Base-by-base conservation (phyloP, 176 grass and related monocot genomes). In the Aegilops bicornis region DNA sequence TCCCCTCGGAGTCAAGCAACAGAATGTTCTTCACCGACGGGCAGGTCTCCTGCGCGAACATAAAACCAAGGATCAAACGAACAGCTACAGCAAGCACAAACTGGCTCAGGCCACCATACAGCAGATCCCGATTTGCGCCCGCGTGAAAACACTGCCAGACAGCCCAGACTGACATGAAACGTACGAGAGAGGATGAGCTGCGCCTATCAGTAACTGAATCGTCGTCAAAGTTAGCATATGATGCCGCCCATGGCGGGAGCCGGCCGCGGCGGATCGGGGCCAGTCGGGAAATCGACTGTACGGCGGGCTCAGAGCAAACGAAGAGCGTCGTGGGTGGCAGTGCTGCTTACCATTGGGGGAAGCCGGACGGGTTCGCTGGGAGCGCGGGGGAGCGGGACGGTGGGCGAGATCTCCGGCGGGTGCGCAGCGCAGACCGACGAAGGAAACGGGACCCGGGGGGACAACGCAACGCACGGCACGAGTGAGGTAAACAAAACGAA, bases 1-100 rank as follows among this genome's bases (percentile, higher is more conserved):
- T 97, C 50, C 95, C 92, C 89, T 97, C 95, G 4, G 95, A 94
- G 87, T 97, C 95, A 31, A 97, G 92, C 73, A 97, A 60, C 59
- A 94, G 88, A 63, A 94, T 92, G 86, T 92, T 97, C 65, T 97
- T 97, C 61, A 97, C 92, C 10, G 83, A 89, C 2, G 92, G 92
- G 31, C 83, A 90, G 52, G 88, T 88, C 35, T 93, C 91, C 91
- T 93, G 86, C 39, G 83, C 42, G 30, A 76, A 42, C 72, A 83
- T 3, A 8, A 2, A 45, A 45, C 78, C 33, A 58, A 73, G 13
- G 63, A 29, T 40, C 15, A 59, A 72, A 37, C 76, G n/a, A 58
- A 16, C 45, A 80, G 14, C 48, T 19, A 68, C 40, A 25, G 33
- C 33, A 76, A 35, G 24, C 22, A 30, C 32, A 23, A 23, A 30